phyloP scores from a whole-genome alignment of 495 filamentous ascomycete species.

The Rhypophila decipiens region DNA sequence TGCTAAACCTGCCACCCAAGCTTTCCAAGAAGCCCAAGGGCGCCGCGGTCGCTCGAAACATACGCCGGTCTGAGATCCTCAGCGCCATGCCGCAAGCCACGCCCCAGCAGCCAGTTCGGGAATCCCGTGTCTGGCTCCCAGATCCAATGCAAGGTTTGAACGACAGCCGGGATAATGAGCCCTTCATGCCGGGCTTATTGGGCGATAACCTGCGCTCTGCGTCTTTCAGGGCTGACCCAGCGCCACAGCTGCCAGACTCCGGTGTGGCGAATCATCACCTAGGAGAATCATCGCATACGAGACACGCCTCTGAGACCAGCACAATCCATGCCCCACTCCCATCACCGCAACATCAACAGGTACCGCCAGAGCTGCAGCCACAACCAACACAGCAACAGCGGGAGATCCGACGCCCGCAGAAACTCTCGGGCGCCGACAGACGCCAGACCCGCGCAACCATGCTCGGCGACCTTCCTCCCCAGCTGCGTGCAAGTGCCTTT shows the following conservation, averaged over 20 bases:
- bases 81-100: slow-evolving; percentile 33
- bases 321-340: slow-evolving; percentile 27
- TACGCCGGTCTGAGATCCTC: slow-evolving; percentile 61
- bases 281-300: slow-evolving; percentile 10
- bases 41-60: slow-evolving; percentile 48
- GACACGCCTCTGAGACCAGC: slow-evolving; percentile 23
- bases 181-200: slow-evolving; percentile 16
- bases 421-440: slow-evolving; percentile 25
- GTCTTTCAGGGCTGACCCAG: slow-evolving; percentile 1
- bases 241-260: slow-evolving; percentile 4
- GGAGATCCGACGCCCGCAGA: slow-evolving; percentile 21
- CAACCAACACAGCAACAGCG: slow-evolving; percentile 7
- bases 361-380: not conserved
- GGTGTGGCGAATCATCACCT: slow-evolving; percentile 3
- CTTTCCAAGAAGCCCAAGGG: slow-evolving; percentile 67
- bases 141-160: slow-evolving; percentile 27
- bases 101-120: slow-evolving; percentile 2
- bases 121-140: slow-evolving; percentile 44
- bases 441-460: slow-evolving; percentile 33
- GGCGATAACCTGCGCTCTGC: slow-evolving; percentile 2
- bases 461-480: slow-evolving; percentile 62
- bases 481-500: slow-evolving; percentile 83
- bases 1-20: slow-evolving; percentile 85
- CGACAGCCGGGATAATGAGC: slow-evolving; percentile 10
- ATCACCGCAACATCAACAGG: not conserved